A percentile compares a stretch with the other conserved stretches of the same genome.
These are phyloP conservation scores for Capillidium heterosporum DNA, from an alignment of 371 early-diverging fungal species.

Conservation along the genomic window DNA sequence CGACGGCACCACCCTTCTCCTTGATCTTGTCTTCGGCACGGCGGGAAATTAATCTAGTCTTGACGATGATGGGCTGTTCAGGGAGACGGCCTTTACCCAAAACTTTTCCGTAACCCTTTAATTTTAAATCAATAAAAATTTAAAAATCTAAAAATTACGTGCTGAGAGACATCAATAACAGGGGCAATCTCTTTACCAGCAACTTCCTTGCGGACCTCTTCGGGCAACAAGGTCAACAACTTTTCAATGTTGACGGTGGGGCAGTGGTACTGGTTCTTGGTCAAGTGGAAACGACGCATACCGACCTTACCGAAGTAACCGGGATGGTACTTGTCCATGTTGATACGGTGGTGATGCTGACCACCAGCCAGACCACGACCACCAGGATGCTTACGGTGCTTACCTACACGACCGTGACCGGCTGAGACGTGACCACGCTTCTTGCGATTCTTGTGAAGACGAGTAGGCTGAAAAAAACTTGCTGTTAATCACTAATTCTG, in stretches of 20 bases:
- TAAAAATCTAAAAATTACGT: slow-evolving; percentile 20
- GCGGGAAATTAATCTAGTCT: slow-evolving; percentile 87
- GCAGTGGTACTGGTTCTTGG: slow-evolving; percentile 76
- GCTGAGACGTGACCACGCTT: slow-evolving; percentile 85
- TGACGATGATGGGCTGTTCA: slow-evolving; percentile 90
- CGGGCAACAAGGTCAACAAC: slow-evolving; percentile 87
- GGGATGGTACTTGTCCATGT: slow-evolving; percentile 99
- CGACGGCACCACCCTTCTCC: slow-evolving; percentile 83
- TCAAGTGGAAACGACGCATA: slow-evolving; percentile 98
- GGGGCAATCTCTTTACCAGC: slow-evolving; percentile 82
- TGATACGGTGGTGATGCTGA: slow-evolving; percentile 98
- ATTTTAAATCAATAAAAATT: slow-evolving; percentile 6
- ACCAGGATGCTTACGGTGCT: slow-evolving; percentile 99
- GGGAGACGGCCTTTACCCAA: slow-evolving; percentile 90
- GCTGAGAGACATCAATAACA: slow-evolving; percentile 78
- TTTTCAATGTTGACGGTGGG: slow-evolving; percentile 87
- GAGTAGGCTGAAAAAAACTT: slow-evolving; percentile 41
- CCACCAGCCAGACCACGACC: slow-evolving; percentile 99
- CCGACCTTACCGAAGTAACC: slow-evolving; percentile 99
- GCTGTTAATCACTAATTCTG: too few relatives aligned
- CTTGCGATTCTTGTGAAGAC: slow-evolving; percentile 73
- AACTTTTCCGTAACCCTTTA: slow-evolving; percentile 91
- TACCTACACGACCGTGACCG: slow-evolving; percentile 88
- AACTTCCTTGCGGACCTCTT: slow-evolving; percentile 73
- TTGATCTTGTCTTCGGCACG: slow-evolving; percentile 98